Evolutionary conservation across 2,329 filamentous ascomycete genomes (phyloP), one percentile per base, ranked within the genome.

Genomic region (Periglandula ipomoeae): DNA sequence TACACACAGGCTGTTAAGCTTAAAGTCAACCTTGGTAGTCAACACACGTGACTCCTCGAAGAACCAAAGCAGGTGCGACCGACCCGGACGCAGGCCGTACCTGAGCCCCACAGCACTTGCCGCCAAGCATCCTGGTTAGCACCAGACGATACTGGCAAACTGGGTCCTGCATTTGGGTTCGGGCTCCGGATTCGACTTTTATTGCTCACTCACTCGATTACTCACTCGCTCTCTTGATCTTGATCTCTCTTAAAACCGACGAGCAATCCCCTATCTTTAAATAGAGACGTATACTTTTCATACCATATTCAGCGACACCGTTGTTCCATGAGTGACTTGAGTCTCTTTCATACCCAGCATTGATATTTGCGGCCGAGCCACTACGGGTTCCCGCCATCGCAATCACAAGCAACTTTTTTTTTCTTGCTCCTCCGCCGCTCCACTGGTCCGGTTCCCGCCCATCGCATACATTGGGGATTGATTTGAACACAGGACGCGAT

Each of bases 401-500:
- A 48, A 35, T 27, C n/a, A n/a, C 17, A 32, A 43, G 17, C 38
- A 10, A 20, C 38, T 20, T 40, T 44, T 48, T 40, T 32, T 15
- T 39, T 35, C 24, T 19, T 15, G 20, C 34, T 5, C 8, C 30
- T 44, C 15, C 7, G 27, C 17, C 19, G 20, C 30, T 39, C 34
- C 44, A 26, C 23, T 43, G 38, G 48, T 42, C 38, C 30, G 44
- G 37, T 42, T 47, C 38, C 46, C 38, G 46, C 39, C 38, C 38
- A 23, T 5, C 15, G 32, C 47, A 39, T 23, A n/a, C 19, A 38
- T 20, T 22, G n/a, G 32, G 22, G 23, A 35, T 23, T 17, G 24
- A 24, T 22, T 27, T 6, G 35, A 38, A 20, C 27, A 19, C 27
- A 30, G 15, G n/a, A 13, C 46, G 46, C 40, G 39, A 68, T 67